Percentiles rank a stretch among this genome's conserved stretches.
Conservation (phyloP, 192 early-diverging fungal species). For the Phycomyces blakesleeanus region DNA sequence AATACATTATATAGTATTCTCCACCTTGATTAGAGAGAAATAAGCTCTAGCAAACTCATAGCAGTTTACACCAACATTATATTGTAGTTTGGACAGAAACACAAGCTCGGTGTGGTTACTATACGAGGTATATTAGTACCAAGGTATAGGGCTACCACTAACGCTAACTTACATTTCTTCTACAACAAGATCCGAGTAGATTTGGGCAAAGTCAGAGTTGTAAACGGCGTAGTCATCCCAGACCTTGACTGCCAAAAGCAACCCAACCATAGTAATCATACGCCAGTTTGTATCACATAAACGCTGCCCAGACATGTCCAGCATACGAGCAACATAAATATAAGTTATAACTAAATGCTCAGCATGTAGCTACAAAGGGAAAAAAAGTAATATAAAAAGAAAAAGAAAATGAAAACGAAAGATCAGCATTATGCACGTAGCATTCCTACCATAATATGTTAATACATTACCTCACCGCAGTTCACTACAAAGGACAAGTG, state of each 20-base stretch:
- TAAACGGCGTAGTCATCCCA: conserved; percentile 88
- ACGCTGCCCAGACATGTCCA: conserved; percentile 51
- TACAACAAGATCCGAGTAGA: conserved; percentile 71
- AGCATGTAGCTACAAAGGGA: conserved; percentile 18
- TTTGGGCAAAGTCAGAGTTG: conserved; percentile 76
- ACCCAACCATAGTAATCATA: conserved; percentile 49
- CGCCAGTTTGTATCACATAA: conserved; percentile 55
- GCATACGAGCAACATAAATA: conserved; percentile 70
- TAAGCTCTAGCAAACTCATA: conserved; percentile 14
- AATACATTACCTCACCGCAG: conserved; percentile 24
- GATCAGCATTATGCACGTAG: not conserved
- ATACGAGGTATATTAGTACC: not conserved
- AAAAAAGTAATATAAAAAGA: conserved; percentile 1
- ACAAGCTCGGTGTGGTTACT: conserved; percentile 12
- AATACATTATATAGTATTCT: not conserved
- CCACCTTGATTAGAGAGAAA: conserved; percentile 9
- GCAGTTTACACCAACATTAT: conserved; percentile 8
- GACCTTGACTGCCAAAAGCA: conserved; percentile 78
- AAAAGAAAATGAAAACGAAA: not conserved
- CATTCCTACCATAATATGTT: not conserved
- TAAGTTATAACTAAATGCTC: conserved; percentile 35
- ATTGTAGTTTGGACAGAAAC: conserved; percentile 12
- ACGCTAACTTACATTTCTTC: conserved; percentile 52
- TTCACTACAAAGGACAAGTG: conserved; percentile 34
- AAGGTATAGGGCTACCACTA: not conserved